Evolutionary conservation across 768 basidiomycete species (phyloP).

Genomic region (Leccinum longicurvipes): DNA sequence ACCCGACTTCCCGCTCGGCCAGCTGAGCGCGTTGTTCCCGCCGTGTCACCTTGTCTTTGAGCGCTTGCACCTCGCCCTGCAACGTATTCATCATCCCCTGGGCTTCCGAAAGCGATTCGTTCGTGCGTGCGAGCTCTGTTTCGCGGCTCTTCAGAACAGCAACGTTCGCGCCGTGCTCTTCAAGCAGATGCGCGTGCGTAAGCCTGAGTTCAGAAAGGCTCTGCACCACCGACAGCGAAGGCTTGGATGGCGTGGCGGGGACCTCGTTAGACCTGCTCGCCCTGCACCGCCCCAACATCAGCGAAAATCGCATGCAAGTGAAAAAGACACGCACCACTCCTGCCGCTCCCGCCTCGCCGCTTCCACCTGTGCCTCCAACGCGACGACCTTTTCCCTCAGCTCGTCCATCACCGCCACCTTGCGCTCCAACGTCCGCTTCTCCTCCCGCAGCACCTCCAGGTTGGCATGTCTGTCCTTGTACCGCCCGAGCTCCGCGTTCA

Average conservation of each 20-base stretch:
- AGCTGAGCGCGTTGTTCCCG: slow-evolving; percentile 40
- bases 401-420: slow-evolving; percentile 50
- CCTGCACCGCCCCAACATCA: slow-evolving; percentile 26
- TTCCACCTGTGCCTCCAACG: slow-evolving; percentile 63
- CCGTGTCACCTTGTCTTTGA: slow-evolving; percentile 38
- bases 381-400: slow-evolving; percentile 51
- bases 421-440: slow-evolving; percentile 62
- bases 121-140: slow-evolving; percentile 43
- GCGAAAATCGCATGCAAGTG: background rate
- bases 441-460: slow-evolving; percentile 69
- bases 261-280: slow-evolving; percentile 33
- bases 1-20: slow-evolving; percentile 62
- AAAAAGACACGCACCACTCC: slow-evolving; percentile 46
- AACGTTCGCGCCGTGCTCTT: slow-evolving; percentile 58
- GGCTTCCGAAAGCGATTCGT: slow-evolving; percentile 36
- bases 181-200: slow-evolving; percentile 58
- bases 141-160: slow-evolving; percentile 55
- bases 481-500: slow-evolving; percentile 49
- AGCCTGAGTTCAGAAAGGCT: slow-evolving; percentile 59
- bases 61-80: slow-evolving; percentile 34
- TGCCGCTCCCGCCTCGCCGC: slow-evolving; percentile 55
- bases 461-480: slow-evolving; percentile 56
- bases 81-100: slow-evolving; percentile 32
- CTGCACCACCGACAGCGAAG: slow-evolving; percentile 55
- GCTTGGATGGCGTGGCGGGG: slow-evolving; percentile 39